Base-by-base conservation (phyloP, 169 alveolate genomes). In the Condylostoma magnum region DNA sequence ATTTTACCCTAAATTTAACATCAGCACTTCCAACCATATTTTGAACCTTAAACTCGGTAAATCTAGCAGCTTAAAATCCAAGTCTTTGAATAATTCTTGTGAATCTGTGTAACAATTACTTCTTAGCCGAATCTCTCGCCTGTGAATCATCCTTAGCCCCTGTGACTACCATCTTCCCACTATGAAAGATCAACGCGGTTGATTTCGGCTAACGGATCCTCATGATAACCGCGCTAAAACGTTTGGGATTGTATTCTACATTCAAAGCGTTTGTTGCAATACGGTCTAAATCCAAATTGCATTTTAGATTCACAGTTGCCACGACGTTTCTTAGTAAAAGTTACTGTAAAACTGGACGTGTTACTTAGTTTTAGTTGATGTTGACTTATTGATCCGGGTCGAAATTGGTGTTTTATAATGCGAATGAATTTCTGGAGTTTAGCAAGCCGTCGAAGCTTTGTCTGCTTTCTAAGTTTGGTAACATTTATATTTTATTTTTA, bases 1-100 rank as follows among this genome's bases (percentile, higher is more conserved):
- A 93, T 58, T 99, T 79, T 43, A 98, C 92, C 18, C 99, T 99
- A 68, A 97, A 95, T 71, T 95, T 93, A 57, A 98, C 96, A 80
- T 96, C 99, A 53, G 96, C 96, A 31, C 98, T 94, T 3, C 99
- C 99, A n/a, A 98, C 98, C 25, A 98, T 94, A 82, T 97, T 97
- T 84, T 97, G 98, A 46, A 98, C 89, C 69, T 93, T 96, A 79
- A 97, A 98, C 55, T 96, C 96, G 33, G 91, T 76, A 83, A 98
- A 96, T 57, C 74, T 82, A 5, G 91, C 97, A n/a, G n/a, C n/a
- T 4, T 80, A 82, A 66, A 89, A 94, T 18, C 98, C 97, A 52
- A 95, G 87, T 75, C 89, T 93, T 73, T 94, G 88, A 22, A 95
- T 86, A 66, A 95, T 91, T 79, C 97, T 96, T 0, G 99, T 99